phyloP scores from a whole-genome alignment of 1,284 basidiomycete species.

The Marasmius tenuissimus region DNA sequence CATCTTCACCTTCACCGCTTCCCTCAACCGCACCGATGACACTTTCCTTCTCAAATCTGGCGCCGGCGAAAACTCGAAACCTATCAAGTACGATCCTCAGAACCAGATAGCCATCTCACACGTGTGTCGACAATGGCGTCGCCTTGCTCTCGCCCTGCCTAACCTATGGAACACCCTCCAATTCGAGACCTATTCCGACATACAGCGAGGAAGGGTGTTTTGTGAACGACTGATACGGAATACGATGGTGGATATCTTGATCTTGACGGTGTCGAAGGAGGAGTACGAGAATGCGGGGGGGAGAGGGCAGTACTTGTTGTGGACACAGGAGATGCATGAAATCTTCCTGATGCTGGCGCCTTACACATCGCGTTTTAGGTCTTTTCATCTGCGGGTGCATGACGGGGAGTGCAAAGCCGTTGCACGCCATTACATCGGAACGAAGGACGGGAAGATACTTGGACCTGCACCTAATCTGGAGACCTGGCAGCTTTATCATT shows the following conservation, averaged over 20 bases:
- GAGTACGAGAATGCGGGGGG: constrained; percentile 33
- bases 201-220: constrained; percentile 46
- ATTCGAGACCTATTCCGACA: constrained; percentile 48
- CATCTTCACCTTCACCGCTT: not conserved
- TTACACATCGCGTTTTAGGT: constrained; percentile 51
- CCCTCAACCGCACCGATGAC: not conserved
- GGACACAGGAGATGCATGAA: constrained; percentile 39
- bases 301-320: constrained; percentile 25
- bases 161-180: constrained; percentile 54
- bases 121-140: constrained; percentile 54
- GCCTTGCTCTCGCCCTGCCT: constrained; percentile 48
- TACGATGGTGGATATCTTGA: constrained; percentile 49
- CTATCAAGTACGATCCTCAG: constrained; percentile 36
- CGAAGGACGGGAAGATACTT: constrained; percentile 25
- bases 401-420: constrained; percentile 53
- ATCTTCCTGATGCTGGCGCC: constrained; percentile 50
- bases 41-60: constrained; percentile 52
- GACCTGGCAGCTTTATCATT: constrained; percentile 63
- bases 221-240: constrained; percentile 31
- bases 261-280: constrained; percentile 50
- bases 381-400: constrained; percentile 57
- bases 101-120: constrained; percentile 56
- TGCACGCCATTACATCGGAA: constrained; percentile 47
- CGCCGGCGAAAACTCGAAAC: constrained; percentile 34
- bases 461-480: constrained; percentile 51